phyloP scores from a whole-genome alignment of 441 rosid genomes.

The Syzygium syzygioides region DNA sequence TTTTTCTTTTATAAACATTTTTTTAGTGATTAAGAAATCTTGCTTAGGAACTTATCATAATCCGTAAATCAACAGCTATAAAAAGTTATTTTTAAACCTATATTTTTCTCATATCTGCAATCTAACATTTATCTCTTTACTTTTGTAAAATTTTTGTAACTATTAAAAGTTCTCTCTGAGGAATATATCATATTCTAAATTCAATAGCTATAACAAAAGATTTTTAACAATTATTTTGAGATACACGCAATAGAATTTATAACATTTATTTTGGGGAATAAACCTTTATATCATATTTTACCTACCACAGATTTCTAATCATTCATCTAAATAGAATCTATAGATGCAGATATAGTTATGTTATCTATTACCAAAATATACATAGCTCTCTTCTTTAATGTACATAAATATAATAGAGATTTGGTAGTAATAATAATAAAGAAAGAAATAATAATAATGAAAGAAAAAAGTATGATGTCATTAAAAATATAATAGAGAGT shows the following conservation, averaged over 20 bases:
- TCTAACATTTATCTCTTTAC: background rate
- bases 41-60: background rate
- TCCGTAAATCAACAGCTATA: background rate
- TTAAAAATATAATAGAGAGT: background rate
- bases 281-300: too few relatives aligned
- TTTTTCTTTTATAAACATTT: background rate
- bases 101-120: background rate
- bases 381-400: background rate
- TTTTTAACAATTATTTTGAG: too few relatives aligned
- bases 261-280: too few relatives aligned
- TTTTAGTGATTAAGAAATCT: background rate
- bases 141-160: too few relatives aligned
- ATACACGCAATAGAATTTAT: too few relatives aligned
- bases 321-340: background rate
- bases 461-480: too few relatives aligned
- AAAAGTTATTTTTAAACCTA: background rate
- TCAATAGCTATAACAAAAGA: background rate
- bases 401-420: background rate
- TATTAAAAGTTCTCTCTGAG: background rate
- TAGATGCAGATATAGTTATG: background rate
- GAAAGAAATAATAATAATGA: too few relatives aligned
- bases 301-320: background rate
- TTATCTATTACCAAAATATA: background rate
- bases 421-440: background rate
- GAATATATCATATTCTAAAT: background rate